A percentile compares a stretch with the other conserved stretches of the same genome.
Evolutionary conservation across 371 early-diverging fungal genomes (phyloP).

Genomic region (Rhizopus delemar): DNA sequence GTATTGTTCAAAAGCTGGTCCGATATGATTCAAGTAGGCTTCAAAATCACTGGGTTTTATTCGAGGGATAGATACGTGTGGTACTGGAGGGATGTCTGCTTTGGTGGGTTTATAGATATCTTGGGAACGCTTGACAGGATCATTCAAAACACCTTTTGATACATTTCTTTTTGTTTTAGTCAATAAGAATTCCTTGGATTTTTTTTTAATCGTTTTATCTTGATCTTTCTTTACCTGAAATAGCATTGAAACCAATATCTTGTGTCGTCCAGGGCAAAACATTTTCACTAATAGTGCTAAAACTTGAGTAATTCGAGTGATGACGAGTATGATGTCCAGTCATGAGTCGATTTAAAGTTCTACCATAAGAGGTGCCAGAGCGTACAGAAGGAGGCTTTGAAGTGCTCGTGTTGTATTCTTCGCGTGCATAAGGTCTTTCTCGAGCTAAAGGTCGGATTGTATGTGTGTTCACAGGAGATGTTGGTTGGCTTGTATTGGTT

Average conservation of each 20-base stretch:
- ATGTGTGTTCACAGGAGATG: slow-evolving; percentile 1
- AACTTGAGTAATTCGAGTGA: slow-evolving; percentile 58
- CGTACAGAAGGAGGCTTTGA: slow-evolving; percentile 44
- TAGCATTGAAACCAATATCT: slow-evolving; percentile 67
- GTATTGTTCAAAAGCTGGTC: slow-evolving; percentile 65
- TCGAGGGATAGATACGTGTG: slow-evolving; percentile 64
- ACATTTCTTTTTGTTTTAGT: not conserved
- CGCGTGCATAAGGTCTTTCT: slow-evolving; percentile 42
- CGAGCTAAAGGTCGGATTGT: slow-evolving; percentile 29
- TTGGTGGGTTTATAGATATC: slow-evolving; percentile 51
- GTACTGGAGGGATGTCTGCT: slow-evolving; percentile 69
- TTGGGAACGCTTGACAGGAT: slow-evolving; percentile 55
- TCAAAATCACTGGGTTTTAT: slow-evolving; percentile 69
- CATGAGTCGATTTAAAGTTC: slow-evolving; percentile 27
- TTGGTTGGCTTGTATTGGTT: not conserved
- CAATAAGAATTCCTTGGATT: slow-evolving; percentile 3
- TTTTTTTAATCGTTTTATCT: not conserved
- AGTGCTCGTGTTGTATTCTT: slow-evolving; percentile 23
- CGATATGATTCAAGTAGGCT: slow-evolving; percentile 61
- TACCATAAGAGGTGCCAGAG: slow-evolving; percentile 44
- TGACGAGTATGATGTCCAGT: slow-evolving; percentile 46
- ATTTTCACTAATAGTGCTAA: slow-evolving; percentile 64
- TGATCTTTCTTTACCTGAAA: slow-evolving; percentile 35
- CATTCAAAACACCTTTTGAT: slow-evolving; percentile 57
- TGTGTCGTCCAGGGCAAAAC: slow-evolving; percentile 65